Percentiles rank a stretch among this genome's conserved stretches.
These are phyloP conservation scores for Serendipita sp. DNA, from an alignment of 768 basidiomycete genomes.

Conservation along the genomic window DNA sequence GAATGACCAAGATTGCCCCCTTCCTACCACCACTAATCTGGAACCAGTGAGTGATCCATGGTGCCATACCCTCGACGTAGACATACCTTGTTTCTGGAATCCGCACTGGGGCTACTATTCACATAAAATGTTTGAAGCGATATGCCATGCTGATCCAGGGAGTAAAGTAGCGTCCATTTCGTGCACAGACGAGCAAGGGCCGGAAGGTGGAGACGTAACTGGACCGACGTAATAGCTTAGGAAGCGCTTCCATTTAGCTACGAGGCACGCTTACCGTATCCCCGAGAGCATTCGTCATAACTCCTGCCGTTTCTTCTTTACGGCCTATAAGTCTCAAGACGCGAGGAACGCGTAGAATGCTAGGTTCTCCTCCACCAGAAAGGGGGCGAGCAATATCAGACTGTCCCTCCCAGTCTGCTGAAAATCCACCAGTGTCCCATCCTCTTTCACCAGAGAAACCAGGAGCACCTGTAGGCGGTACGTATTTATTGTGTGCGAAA, in stretches of 20 bases:
- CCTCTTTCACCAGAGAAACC: constrained; percentile 50
- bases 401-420: constrained; percentile 18
- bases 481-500: constrained; percentile 30
- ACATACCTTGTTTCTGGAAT: neutral
- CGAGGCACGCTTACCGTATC: constrained; percentile 32
- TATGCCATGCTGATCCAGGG: constrained; percentile 88
- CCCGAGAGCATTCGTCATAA: constrained; percentile 40
- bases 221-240: neutral
- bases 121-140: constrained; percentile 76
- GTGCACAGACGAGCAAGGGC: constrained; percentile 54
- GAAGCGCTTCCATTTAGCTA: neutral
- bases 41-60: neutral
- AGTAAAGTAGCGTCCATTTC: constrained; percentile 69
- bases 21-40: constrained; percentile 16
- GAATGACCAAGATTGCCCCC: constrained; percentile 46
- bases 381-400: constrained; percentile 27
- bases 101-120: constrained; percentile 4
- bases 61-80: too few species aligned
- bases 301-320: constrained; percentile 33
- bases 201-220: constrained; percentile 61
- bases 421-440: constrained; percentile 52
- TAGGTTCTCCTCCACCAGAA: constrained; percentile 17
- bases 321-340: constrained; percentile 27
- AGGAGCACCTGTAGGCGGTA: constrained; percentile 48
- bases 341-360: neutral